Conservation (phyloP, 441 rosid species). For the Dalechampia spathulata region DNA sequence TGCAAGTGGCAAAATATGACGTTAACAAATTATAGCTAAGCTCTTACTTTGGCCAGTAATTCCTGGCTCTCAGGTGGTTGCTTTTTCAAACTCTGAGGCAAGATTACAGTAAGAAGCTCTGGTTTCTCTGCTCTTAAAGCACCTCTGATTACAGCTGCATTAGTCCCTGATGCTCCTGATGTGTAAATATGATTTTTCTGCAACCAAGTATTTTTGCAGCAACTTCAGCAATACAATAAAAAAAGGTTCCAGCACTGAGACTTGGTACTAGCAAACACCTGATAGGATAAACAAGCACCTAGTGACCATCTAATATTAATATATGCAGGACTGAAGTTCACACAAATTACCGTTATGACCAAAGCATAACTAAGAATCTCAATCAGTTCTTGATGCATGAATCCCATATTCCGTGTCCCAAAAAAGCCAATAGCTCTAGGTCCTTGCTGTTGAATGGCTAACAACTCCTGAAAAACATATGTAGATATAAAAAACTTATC, state of each 20-base stretch:
- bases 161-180: constrained; percentile 97
- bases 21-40: constrained; percentile 2
- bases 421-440: constrained; percentile 91
- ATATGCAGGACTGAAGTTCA: constrained; percentile 8
- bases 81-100: constrained; percentile 87
- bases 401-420: constrained; percentile 92
- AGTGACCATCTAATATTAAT: not conserved
- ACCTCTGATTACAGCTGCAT: constrained; percentile 98
- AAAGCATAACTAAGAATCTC: constrained; percentile 96
- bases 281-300: constrained; percentile 1
- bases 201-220: constrained; percentile 11
- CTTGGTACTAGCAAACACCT: not conserved
- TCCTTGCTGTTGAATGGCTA: constrained; percentile 96
- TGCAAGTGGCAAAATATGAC: not conserved
- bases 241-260: not conserved
- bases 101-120: constrained; percentile 81
- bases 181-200: constrained; percentile 98
- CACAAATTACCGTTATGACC: constrained; percentile 78
- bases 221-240: constrained; percentile 21
- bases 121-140: constrained; percentile 95
- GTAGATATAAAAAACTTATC: constrained; percentile 1
- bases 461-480: constrained; percentile 53
- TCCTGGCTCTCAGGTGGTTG: constrained; percentile 99
- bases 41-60: constrained; percentile 67
- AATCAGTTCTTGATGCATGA: constrained; percentile 92